These are phyloP conservation scores for Cornus suecica DNA, from an alignment of 148 eudicot species.

Conservation along the genomic window DNA sequence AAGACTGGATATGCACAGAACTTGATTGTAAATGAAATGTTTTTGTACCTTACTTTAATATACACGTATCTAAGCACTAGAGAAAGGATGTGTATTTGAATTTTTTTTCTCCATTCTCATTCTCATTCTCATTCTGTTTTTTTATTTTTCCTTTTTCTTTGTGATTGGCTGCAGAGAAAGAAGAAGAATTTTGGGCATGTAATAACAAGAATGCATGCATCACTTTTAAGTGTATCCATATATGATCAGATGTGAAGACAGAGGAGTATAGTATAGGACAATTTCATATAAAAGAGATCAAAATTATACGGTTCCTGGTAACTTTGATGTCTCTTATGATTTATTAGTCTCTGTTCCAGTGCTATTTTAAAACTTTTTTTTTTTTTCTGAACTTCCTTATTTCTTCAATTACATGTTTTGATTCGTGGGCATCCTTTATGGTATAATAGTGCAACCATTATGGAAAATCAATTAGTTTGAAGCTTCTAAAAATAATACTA, in stretches of 20 bases:
- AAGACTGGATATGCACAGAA: background rate
- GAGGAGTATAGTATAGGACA: background rate
- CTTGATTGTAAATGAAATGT: background rate
- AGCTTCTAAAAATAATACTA: background rate
- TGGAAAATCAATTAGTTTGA: background rate
- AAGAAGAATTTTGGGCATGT: background rate
- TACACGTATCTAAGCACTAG: background rate
- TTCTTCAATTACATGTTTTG: background rate
- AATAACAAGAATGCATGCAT: background rate
- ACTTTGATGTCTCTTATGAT: background rate
- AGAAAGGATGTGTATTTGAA: background rate
- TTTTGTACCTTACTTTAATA: no score
- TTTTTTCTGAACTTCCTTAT: background rate
- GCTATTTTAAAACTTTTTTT: background rate
- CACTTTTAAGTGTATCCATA: no score
- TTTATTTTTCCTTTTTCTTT: no score
- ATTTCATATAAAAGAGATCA: no score
- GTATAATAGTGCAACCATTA: background rate
- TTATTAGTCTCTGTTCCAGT: background rate
- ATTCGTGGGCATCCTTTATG: background rate
- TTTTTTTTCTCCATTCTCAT: no score
- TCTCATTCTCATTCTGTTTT: no score
- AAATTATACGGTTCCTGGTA: background rate
- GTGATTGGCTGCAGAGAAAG: background rate
- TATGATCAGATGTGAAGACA: background rate